Conservation (phyloP, 108 stramenopile species). For the Heterococcus sp. region DNA sequence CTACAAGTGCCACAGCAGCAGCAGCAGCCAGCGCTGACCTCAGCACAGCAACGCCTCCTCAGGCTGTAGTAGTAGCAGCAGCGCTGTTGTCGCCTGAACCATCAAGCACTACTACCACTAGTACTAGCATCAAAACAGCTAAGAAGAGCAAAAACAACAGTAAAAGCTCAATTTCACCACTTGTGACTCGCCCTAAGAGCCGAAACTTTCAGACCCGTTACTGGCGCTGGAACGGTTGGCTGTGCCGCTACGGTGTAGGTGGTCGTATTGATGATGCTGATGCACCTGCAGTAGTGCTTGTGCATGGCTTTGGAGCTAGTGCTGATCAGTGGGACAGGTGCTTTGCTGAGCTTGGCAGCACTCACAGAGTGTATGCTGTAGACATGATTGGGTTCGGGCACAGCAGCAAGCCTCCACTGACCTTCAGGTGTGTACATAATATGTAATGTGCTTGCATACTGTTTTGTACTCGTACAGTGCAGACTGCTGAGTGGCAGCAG, state of each 20-base stretch:
- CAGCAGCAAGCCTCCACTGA: slow-evolving; percentile 43
- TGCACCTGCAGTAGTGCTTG: slow-evolving; percentile 32
- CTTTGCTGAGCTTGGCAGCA: background rate
- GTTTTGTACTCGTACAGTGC: no score
- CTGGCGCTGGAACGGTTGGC: slow-evolving; percentile 36
- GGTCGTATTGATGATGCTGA: slow-evolving; percentile 14
- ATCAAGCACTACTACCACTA: no score
- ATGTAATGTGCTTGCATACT: no score
- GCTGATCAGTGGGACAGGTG: slow-evolving; percentile 41
- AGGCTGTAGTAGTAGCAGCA: no score
- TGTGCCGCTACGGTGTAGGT: slow-evolving; percentile 15
- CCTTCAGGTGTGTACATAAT: slow-evolving; percentile 38
- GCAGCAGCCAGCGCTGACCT: no score
- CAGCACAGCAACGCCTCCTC: background rate
- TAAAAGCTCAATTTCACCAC: no score
- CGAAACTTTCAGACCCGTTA: background rate
- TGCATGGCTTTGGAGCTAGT: slow-evolving; percentile 52
- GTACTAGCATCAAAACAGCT: no score
- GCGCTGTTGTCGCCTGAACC: no score
- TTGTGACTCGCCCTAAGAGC: no score
- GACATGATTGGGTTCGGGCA: slow-evolving; percentile 53
- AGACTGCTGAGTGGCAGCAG: no score
- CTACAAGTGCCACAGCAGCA: no score
- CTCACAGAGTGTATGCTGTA: slow-evolving; percentile 18
- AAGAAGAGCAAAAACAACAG: no score